Evolutionary conservation across 108 stramenopile genomes (phyloP), one percentile per base, ranked within the genome.

Genomic region (Ochromonas danica): DNA sequence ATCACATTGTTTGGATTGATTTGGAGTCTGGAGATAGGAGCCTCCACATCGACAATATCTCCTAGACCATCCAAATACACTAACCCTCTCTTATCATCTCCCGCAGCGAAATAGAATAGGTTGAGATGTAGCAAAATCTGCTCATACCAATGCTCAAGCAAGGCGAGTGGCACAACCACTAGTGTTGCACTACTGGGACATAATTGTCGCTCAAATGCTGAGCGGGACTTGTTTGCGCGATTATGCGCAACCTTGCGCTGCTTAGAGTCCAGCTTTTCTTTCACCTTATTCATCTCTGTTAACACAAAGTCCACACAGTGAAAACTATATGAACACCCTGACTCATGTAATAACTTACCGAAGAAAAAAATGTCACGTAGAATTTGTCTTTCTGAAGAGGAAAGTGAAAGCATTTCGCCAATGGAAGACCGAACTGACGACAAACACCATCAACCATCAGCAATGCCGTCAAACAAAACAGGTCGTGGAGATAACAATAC

Each of bases 101-200:
- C 45, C 28, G 30, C 71, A 36, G 39, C 1, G 22, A 62, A 36
- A 78, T 61, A 38, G 10, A 22, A 62, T 17, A 78, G 33, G 14
- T 40, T 33, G 1, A 3, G 71, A 77, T 92, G 91, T 36, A 81
- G 39, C 27, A 57, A 60, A 42, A 91, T 85, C 81, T 92, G 92
- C 27, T 90, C 88, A 1, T 79, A 72, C 91, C 92, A 92, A 78
- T 92, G 92, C 67, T 91, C 90, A 25, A 92, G 71, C 65, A 92
- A 75, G 6, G 91, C 91, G 72, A 90, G 89, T 35, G 92, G 92
- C 0, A 91, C 90, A 40, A 91, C 77, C 40, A 92, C 79, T 1
- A 92, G 77, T 1, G 91, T 91, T 3, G 89, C 88, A 39, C 79
- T 79, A 6, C 88, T 80, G 1, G 91, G 89, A 27, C 82, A 71